A percentile compares a stretch with the other conserved stretches of the same genome.
Conservation (phyloP, 305 asterid species). For the Fraxinus baroniana region DNA sequence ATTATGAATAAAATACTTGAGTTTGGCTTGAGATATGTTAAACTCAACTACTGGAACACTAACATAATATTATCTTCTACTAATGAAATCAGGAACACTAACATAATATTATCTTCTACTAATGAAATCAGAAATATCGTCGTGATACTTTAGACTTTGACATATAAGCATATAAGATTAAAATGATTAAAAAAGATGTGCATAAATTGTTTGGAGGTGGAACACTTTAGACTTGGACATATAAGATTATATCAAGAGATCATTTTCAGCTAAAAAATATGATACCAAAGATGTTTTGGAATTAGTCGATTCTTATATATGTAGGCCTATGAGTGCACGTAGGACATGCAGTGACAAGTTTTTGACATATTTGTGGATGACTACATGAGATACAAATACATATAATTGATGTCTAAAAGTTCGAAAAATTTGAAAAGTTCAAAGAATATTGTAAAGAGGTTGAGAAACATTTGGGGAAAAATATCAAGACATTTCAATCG, state of each 20-base stretch:
- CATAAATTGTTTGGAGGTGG: too few relatives aligned
- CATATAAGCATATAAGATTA: too few relatives aligned
- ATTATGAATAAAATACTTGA: too few relatives aligned
- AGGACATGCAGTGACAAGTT: background rate
- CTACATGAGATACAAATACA: background rate
- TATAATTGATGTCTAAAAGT: background rate
- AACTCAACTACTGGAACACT: too few relatives aligned
- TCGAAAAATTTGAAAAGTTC: background rate
- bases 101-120: too few relatives aligned
- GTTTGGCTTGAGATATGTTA: too few relatives aligned
- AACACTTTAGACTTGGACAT: too few relatives aligned
- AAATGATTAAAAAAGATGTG: too few relatives aligned
- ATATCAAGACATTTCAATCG: background rate
- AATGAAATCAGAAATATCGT: too few relatives aligned
- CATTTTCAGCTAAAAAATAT: background rate
- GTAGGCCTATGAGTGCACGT: background rate
- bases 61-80: too few relatives aligned
- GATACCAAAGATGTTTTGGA: background rate
- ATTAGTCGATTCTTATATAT: background rate
- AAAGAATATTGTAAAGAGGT: background rate
- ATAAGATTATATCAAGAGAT: background rate
- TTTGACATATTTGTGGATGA: background rate
- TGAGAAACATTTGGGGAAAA: background rate
- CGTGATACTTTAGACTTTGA: too few relatives aligned
- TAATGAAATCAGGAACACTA: too few relatives aligned